These are phyloP conservation scores for Magnusiomyces clavatus DNA, from an alignment of 1,139 yeast genomes.

Conservation along the genomic window DNA sequence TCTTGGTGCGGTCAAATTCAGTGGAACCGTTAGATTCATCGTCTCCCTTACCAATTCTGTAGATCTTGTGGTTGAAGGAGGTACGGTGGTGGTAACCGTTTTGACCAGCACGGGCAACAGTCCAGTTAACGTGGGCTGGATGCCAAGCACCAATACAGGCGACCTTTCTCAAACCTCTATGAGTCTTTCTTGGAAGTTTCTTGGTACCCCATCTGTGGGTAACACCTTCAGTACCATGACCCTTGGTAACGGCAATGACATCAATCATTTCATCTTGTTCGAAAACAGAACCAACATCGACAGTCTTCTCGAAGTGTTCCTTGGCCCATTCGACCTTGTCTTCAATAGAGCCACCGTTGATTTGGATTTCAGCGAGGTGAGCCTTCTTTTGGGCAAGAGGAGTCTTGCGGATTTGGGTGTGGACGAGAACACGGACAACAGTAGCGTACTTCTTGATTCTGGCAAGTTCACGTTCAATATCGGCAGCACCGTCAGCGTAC, in stretches of 20 bases:
- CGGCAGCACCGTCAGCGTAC: conserved; percentile 88
- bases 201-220: conserved; percentile 99
- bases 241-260: conserved; percentile 98
- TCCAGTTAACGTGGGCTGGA: conserved; percentile 99
- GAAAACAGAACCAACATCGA: conserved; percentile 88
- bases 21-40: conserved; percentile 95
- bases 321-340: conserved; percentile 99
- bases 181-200: conserved; percentile 99
- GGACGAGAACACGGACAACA: conserved; percentile 97
- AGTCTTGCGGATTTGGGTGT: conserved; percentile 99
- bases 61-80: conserved; percentile 99
- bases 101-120: conserved; percentile 99
- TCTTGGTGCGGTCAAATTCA: conserved; percentile 98
- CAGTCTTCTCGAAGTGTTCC: conserved; percentile 99
- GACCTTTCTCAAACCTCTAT: conserved; percentile 99
- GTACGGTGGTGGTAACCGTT: conserved; percentile 99
- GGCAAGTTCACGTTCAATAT: conserved; percentile 93
- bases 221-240: conserved; percentile 99
- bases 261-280: conserved; percentile 99
- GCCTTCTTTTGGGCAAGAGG: conserved; percentile 99
- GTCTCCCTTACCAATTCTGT: conserved; percentile 96
- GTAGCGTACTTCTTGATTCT: conserved; percentile 98
- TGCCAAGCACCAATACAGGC: conserved; percentile 99
- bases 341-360: conserved; percentile 97
- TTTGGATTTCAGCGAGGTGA: conserved; percentile 98